Evolutionary conservation across 306 rosid species (phyloP).

Genomic region (Dryas alaskensis): DNA sequence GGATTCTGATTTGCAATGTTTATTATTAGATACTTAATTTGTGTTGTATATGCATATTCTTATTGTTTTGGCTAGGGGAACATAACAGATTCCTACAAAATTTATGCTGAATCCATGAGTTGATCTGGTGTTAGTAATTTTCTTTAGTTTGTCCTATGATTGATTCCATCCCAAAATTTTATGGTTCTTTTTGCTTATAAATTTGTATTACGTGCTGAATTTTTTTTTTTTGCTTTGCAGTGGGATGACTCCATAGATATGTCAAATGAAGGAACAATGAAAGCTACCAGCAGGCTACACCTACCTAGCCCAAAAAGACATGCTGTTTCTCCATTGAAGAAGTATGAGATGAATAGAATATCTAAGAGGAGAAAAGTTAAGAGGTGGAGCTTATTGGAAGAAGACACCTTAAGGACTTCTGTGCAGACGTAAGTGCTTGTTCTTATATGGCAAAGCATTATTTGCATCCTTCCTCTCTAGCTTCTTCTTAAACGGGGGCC

Average conservation of each 20-base stretch:
- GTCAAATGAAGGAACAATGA: conserved; percentile 24
- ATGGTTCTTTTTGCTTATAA: conserved; percentile 9
- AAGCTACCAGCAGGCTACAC: conserved; percentile 12
- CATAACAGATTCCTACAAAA: background rate
- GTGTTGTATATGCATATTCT: background rate
- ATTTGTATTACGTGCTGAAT: conserved; percentile 4
- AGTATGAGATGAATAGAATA: conserved; percentile 12
- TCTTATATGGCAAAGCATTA: too few species aligned
- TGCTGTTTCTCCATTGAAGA: conserved; percentile 47
- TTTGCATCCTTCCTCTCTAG: background rate
- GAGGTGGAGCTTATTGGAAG: conserved; percentile 73
- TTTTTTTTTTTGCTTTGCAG: conserved; percentile 35
- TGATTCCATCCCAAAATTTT: background rate
- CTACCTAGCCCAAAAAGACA: conserved; percentile 45
- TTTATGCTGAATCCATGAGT: background rate
- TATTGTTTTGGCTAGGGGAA: background rate
- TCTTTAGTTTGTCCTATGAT: background rate
- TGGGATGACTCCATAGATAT: conserved; percentile 66
- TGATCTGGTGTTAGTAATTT: background rate
- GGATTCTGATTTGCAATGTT: too few species aligned
- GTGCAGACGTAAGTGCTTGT: conserved; percentile 50
- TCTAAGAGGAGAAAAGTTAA: conserved; percentile 44
- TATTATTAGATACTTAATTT: background rate
- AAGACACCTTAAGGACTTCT: conserved; percentile 61
- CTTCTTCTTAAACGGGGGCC: background rate